phyloP scores from a whole-genome alignment of 805 yeast genomes.

The Saccharomycopsis fodiens region DNA sequence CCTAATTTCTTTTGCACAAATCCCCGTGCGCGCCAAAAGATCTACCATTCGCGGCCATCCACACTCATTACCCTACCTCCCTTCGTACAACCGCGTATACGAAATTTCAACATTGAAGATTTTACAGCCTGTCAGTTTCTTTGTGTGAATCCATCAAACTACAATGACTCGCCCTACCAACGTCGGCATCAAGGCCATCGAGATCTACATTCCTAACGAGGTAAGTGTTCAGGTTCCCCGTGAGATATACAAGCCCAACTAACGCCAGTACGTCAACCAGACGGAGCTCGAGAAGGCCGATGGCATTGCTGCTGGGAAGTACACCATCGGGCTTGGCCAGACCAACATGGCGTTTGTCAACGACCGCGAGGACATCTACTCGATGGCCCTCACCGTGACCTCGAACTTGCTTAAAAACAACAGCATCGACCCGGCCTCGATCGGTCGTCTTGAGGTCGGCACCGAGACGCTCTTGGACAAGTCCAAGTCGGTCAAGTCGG shows the following conservation, averaged over 20 bases:
- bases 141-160: background rate
- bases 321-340: constrained; percentile 98
- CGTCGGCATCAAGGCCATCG: constrained; percentile 95
- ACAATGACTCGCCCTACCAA: constrained; percentile 50
- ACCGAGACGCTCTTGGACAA: constrained; percentile 96
- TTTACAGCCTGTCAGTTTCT: background rate
- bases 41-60: no score
- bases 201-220: constrained; percentile 80
- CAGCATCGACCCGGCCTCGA: constrained; percentile 67
- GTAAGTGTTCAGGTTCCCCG: constrained; percentile 28
- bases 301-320: constrained; percentile 87
- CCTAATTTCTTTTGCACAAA: no score
- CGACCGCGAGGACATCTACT: constrained; percentile 96
- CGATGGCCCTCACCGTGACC: constrained; percentile 85
- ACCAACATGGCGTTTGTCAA: constrained; percentile 96
- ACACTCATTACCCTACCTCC: no score
- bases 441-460: constrained; percentile 97
- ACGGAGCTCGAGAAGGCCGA: constrained; percentile 78
- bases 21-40: no score
- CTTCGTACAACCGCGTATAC: no score
- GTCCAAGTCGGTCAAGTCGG: constrained; percentile 93
- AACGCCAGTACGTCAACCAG: constrained; percentile 63
- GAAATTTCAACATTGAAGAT: no score
- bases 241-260: background rate
- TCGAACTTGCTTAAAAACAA: constrained; percentile 71